Evolutionary conservation across 1,139 yeast genomes (phyloP).

Genomic region (Saccharomyces hybrid): DNA sequence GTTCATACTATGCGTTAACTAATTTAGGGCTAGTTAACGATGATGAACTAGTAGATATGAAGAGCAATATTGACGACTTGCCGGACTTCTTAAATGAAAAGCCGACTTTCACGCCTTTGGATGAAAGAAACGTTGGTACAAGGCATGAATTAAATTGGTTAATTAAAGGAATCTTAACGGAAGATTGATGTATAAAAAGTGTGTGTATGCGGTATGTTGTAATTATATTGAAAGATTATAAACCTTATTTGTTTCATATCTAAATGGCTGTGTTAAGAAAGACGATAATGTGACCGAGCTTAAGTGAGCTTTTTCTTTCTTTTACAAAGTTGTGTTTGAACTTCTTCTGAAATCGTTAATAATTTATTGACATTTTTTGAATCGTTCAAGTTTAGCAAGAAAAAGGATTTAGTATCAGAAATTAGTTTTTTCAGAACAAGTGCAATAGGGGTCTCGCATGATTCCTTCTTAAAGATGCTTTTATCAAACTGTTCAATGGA

Average conservation of each 20-base stretch:
- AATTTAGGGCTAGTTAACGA: conserved; percentile 47
- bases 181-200: conserved; percentile 10
- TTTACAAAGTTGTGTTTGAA: neutral
- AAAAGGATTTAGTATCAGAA: conserved; percentile 22
- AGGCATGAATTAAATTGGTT: conserved; percentile 67
- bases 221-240: neutral
- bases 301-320: neutral
- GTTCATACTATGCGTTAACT: conserved; percentile 46
- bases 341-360: conserved; percentile 10
- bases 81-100: conserved; percentile 25
- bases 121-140: conserved; percentile 45
- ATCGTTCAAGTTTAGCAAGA: conserved; percentile 14
- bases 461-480: conserved; percentile 7
- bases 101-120: conserved; percentile 28
- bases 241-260: neutral
- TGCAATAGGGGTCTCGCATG: conserved; percentile 18
- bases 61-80: conserved; percentile 37
- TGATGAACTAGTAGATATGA: conserved; percentile 42
- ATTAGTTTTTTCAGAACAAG: conserved; percentile 22
- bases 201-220: conserved; percentile 1
- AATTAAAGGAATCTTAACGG: conserved; percentile 46
- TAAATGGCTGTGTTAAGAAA: neutral
- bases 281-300: neutral
- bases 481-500: conserved; percentile 12
- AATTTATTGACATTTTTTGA: conserved; percentile 5